phyloP scores from a whole-genome alignment of 768 basidiomycete species.

The Mycena vitilis region DNA sequence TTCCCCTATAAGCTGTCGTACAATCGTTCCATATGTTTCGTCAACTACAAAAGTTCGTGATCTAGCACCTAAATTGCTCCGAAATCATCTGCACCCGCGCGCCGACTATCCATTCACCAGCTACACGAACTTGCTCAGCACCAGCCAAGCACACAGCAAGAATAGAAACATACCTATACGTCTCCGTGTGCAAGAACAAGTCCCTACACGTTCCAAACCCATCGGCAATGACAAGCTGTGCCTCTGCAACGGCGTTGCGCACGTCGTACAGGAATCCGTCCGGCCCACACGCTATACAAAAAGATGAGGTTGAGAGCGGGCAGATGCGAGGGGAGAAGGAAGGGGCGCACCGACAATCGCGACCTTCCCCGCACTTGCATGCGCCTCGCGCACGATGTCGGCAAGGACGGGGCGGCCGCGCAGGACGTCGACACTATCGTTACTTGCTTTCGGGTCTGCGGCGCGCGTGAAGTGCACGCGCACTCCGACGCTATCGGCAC shows the following conservation, averaged over 20 bases:
- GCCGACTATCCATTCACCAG: background rate
- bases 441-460: constrained; percentile 28
- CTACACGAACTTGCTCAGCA: background rate
- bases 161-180: constrained; percentile 36
- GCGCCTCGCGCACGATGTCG: constrained; percentile 36
- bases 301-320: background rate
- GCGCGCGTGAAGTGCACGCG: constrained; percentile 28
- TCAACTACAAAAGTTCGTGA: too few relatives aligned
- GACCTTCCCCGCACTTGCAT: constrained; percentile 36
- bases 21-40: too few relatives aligned
- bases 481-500: constrained; percentile 10
- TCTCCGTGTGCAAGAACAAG: constrained; percentile 47
- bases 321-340: too few relatives aligned
- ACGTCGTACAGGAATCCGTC: constrained; percentile 45
- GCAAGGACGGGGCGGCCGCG: constrained; percentile 38
- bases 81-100: too few relatives aligned
- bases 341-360: constrained; percentile 42
- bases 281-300: constrained; percentile 45
- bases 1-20: too few relatives aligned
- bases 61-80: too few relatives aligned
- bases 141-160: too few relatives aligned
- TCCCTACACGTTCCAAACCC: constrained; percentile 42
- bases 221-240: constrained; percentile 44
- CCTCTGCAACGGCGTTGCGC: constrained; percentile 45
- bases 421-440: constrained; percentile 2